phyloP scores from a whole-genome alignment of 192 early-diverging fungal species.

The Coemansia sp. region DNA sequence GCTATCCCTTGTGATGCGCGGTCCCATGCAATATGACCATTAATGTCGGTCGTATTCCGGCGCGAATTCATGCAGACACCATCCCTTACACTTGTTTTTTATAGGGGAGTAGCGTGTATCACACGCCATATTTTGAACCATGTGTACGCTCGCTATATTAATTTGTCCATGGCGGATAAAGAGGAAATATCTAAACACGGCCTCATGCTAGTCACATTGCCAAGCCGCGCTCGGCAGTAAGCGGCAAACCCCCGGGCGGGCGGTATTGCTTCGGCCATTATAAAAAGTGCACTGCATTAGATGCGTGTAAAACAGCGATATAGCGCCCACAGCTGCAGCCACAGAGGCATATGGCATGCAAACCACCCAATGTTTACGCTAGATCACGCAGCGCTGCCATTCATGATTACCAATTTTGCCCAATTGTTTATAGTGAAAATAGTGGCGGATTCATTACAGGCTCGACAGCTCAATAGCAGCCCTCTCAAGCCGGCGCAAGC shows the following conservation, averaged over 20 bases:
- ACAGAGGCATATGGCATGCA: background rate
- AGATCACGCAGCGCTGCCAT: background rate
- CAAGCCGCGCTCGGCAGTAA: conserved; percentile 2
- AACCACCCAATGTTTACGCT: background rate
- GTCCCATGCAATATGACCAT: conserved; percentile 1
- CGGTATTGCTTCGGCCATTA: background rate
- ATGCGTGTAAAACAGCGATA: conserved; percentile 1
- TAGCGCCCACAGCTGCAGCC: background rate
- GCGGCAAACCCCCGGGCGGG: background rate
- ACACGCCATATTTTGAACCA: background rate
- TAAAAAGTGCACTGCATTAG: background rate
- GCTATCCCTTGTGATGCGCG: conserved; percentile 1
- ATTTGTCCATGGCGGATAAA: background rate
- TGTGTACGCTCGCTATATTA: conserved; percentile 5
- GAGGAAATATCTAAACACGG: background rate
- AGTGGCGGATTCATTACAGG: background rate
- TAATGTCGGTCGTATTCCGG: background rate
- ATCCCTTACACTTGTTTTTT: background rate
- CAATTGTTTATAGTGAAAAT: background rate
- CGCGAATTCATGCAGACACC: background rate
- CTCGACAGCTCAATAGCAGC: background rate
- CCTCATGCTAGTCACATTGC: conserved; percentile 1
- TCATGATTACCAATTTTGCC: background rate
- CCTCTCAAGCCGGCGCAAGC: too few relatives aligned
- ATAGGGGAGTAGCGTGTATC: background rate